Base-by-base conservation (phyloP, 2,329 filamentous ascomycete species). In the Neophaeococcomyces mojaviensis region DNA sequence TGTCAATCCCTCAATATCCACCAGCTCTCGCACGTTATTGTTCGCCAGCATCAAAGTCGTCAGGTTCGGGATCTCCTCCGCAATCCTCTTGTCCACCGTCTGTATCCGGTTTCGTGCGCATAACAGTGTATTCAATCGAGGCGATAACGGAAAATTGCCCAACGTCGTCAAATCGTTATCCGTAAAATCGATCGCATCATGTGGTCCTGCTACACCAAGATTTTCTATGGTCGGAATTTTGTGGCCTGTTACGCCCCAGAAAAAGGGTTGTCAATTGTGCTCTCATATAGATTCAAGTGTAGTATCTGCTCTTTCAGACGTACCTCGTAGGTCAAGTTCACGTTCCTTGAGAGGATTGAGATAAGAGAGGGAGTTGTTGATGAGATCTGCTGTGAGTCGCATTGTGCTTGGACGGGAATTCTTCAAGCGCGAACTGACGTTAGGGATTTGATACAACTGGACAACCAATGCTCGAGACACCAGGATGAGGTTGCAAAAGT, bases 261-360 rank as follows among this genome's bases (percentile, higher is more conserved):
- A 70, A 65, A 68, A n/a, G 72, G 76, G 76, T 79, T 85, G 89
- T 94, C 83, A 92, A 90, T 79, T 86, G 84, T 78, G 82, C 81
- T 60, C 68, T 35, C 26, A 36, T 38, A 48, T 19, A 32, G 52
- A 46, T 44, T 46, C 66, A 72, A 81, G 81, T 88, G 86, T 86
- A 95, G 88, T 81, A 94, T 92, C 88, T 90, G 86, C 77, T 82
- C 88, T 88, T 94, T 54, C 10, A 6, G 24, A 80, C 88, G 81
- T 86, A 97, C 92, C 92, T 95, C 92, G 83, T 62, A 98, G 87
- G 76, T 97, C 89, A 68, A 98, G 81, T 79, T 98, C 92, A 69
- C 92, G 88, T 78, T 98, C 92, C 73, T 92, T 94, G 68, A 98
- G 79, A 66, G 90, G 89, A 72, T 97, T 98, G 71, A 97, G 85